Conservation (phyloP, 2,329 filamentous ascomycete genomes). For the Penicillium janthinellum region DNA sequence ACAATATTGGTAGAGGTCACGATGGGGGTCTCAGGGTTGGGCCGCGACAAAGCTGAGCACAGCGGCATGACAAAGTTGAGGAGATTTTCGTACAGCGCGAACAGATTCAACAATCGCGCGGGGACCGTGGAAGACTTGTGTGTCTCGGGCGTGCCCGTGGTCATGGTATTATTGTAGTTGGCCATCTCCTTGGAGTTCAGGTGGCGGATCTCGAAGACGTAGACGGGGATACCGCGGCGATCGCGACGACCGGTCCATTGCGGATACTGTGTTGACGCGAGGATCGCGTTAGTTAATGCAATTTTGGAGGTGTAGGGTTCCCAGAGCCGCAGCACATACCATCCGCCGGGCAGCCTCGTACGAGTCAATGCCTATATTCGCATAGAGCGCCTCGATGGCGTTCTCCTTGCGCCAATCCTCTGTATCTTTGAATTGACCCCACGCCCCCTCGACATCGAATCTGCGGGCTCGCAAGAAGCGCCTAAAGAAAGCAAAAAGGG, state of each 20-base stretch:
- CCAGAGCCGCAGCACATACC: constrained; percentile 52
- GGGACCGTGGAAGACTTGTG: constrained; percentile 61
- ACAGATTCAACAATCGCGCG: constrained; percentile 78
- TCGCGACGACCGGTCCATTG: constrained; percentile 94
- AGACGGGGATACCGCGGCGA: constrained; percentile 86
- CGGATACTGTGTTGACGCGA: constrained; percentile 64
- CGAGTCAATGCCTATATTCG: constrained; percentile 80
- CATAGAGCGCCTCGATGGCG: constrained; percentile 75
- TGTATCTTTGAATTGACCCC: constrained; percentile 81
- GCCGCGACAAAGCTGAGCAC: constrained; percentile 75
- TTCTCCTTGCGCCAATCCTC: constrained; percentile 85
- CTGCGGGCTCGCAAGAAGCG: constrained; percentile 84
- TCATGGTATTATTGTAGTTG: constrained; percentile 65
- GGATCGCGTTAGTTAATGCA: not conserved
- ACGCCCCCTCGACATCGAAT: constrained; percentile 76
- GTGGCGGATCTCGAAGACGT: constrained; percentile 82
- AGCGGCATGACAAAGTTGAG: constrained; percentile 84
- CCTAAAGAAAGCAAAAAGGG: constrained; percentile 46
- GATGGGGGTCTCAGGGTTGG: constrained; percentile 77
- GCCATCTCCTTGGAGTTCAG: constrained; percentile 80
- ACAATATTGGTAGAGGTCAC: constrained; percentile 94
- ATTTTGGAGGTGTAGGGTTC: not conserved
- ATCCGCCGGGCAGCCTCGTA: constrained; percentile 76
- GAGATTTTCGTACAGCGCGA: constrained; percentile 91
- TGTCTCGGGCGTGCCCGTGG: constrained; percentile 53